Conservation (phyloP, 768 basidiomycete species). For the Kwoniella sp. region DNA sequence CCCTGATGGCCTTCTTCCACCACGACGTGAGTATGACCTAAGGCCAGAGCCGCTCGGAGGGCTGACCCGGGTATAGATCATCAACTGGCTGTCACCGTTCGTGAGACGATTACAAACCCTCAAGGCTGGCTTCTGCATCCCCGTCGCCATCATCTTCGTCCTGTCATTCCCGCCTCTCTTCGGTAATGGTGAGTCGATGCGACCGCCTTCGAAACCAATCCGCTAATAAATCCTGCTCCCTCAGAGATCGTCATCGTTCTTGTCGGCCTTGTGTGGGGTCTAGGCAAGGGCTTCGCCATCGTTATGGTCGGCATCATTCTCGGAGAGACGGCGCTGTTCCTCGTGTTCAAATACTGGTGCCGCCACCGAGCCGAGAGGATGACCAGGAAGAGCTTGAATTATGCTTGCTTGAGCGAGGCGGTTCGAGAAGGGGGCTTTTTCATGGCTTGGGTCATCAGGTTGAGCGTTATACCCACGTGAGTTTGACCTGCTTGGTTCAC, state of each 20-base stretch:
- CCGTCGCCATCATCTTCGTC: constrained; percentile 72
- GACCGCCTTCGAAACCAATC: background rate
- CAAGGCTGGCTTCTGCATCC: constrained; percentile 63
- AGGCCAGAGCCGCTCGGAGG: background rate
- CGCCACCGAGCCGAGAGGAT: constrained; percentile 68
- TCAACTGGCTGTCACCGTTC: constrained; percentile 63
- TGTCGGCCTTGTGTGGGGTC: constrained; percentile 85
- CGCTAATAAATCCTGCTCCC: background rate
- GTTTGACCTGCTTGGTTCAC: constrained; percentile 1
- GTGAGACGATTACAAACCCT: constrained; percentile 59
- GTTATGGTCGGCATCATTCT: constrained; percentile 55
- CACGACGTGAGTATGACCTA: constrained; percentile 30
- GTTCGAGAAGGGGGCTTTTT: constrained; percentile 85
- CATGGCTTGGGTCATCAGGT: constrained; percentile 39
- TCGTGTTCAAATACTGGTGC: constrained; percentile 77
- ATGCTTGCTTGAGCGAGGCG: constrained; percentile 57
- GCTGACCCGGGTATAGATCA: constrained; percentile 19
- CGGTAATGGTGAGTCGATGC: constrained; percentile 60
- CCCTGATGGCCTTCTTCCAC: constrained; percentile 38
- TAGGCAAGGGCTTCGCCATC: constrained; percentile 81
- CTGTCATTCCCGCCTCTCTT: constrained; percentile 86
- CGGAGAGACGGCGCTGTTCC: constrained; percentile 8
- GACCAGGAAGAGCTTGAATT: constrained; percentile 56
- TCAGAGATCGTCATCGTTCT: constrained; percentile 69
- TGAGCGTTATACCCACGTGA: constrained; percentile 40